A percentile compares a stretch with the other conserved stretches of the same genome.
Evolutionary conservation across 495 filamentous ascomycete genomes (phyloP).

Genomic region (Podospora pseudocomata): DNA sequence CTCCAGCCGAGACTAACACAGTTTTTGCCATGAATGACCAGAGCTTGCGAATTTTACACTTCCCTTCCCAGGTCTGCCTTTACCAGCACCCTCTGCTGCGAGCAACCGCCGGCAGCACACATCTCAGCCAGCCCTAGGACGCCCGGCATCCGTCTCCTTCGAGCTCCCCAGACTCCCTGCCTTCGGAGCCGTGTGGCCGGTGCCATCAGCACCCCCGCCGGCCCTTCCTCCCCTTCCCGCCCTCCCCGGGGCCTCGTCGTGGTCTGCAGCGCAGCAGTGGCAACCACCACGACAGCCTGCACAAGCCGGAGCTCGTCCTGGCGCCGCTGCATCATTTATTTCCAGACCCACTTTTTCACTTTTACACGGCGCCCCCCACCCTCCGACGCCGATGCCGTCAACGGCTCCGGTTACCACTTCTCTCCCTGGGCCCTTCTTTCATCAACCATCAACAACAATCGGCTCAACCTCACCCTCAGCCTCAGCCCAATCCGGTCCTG

Average conservation of each 20-base stretch:
- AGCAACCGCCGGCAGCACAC: neutral
- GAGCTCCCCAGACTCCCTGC: neutral
- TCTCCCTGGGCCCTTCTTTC: neutral
- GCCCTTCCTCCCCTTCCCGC: neutral
- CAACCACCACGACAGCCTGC: neutral
- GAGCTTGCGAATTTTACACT: conserved; percentile 1
- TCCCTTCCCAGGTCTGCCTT: conserved; percentile 3
- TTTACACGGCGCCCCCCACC: conserved; percentile 6
- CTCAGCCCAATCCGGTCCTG: too few species aligned
- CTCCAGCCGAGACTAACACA: neutral
- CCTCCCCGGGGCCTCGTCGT: neutral
- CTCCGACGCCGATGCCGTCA: conserved; percentile 8
- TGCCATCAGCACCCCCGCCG: neutral
- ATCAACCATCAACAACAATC: conserved; percentile 1
- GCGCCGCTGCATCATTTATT: neutral
- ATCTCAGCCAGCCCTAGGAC: neutral
- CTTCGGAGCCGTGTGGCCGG: neutral
- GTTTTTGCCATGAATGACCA: neutral
- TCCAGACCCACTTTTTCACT: conserved; percentile 10
- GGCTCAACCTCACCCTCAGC: too few species aligned
- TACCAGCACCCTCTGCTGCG: neutral
- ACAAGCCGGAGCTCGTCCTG: neutral
- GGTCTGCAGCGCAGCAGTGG: neutral
- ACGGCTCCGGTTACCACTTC: neutral
- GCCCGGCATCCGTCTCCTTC: neutral